phyloP scores from a whole-genome alignment of 805 yeast species.

The Ogataea salicorniae region DNA sequence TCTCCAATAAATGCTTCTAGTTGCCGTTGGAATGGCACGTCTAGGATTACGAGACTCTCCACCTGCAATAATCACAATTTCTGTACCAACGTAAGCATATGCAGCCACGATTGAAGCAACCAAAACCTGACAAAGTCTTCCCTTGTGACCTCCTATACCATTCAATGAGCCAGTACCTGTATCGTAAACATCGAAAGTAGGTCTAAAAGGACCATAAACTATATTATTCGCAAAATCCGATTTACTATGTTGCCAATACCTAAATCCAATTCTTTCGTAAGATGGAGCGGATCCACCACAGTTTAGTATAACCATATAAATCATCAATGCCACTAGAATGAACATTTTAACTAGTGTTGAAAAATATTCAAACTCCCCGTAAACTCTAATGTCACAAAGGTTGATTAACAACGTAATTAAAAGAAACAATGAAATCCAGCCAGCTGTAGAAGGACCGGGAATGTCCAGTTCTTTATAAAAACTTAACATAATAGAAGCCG shows the following conservation, averaged over 20 bases:
- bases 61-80: conserved; percentile 76
- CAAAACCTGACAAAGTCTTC: conserved; percentile 55
- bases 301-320: conserved; percentile 62
- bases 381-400: conserved; percentile 61
- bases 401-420: conserved; percentile 43
- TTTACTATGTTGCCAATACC: conserved; percentile 57
- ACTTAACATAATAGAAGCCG: conserved; percentile 70
- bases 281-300: conserved; percentile 48
- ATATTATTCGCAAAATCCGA: conserved; percentile 42
- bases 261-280: conserved; percentile 51
- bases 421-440: conserved; percentile 61
- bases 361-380: conserved; percentile 70
- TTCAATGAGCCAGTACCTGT: conserved; percentile 44
- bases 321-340: conserved; percentile 47
- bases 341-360: conserved; percentile 55
- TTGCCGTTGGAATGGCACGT: conserved; percentile 70
- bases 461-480: conserved; percentile 56
- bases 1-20: conserved; percentile 69
- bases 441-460: conserved; percentile 52
- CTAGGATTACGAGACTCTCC: conserved; percentile 84
- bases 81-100: conserved; percentile 78
- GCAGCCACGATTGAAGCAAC: conserved; percentile 61
- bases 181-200: conserved; percentile 63
- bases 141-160: conserved; percentile 59
- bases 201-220: conserved; percentile 69